Evolutionary conservation across 768 basidiomycete genomes (phyloP), one percentile per base, ranked within the genome.

Genomic region (Trametes meyenii): DNA sequence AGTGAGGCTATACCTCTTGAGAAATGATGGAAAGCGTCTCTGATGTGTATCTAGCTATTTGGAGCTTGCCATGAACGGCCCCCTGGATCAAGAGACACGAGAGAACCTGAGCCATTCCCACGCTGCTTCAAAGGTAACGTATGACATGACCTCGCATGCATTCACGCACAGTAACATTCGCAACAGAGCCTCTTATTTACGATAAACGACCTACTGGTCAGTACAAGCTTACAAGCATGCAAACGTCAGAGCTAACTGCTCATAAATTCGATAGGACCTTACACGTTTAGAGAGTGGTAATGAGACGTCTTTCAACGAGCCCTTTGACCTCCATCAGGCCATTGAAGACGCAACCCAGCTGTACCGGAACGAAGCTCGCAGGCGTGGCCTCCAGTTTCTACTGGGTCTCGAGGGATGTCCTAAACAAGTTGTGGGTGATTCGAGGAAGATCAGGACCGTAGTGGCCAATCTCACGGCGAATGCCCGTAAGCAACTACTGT

Each of bases 391-490:
- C 23, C 66, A 77, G 0, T 92, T 93, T 71, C 68, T 74, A 3
- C 71, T 92, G 23, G 81, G 87, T 60, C 75, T 87, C 5, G 71
- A 75, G 10, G 75, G 76, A 3, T 81, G 84, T 39, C 88, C 89
- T 0, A 77, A 71, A n/a, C 74, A 74, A 11, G 85, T 93, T 1
- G 73, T 93, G 29, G 90, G 90, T 2, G 91, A 93, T 72, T 75
- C 80, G 14, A 84, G 81, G 66, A 91, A 90, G 73, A 87, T 93
- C 57, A 79, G 83, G 59, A 90, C 89, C 1, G 85, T 92, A 23
- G 83, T 93, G 0, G 86, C 89, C 43, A 93, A 93, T 69, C 72
- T 92, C 43, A 88, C 87, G 10, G 89, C 87, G 0, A 92, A 94
- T 67, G 84, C 89, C 39, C 72, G 88, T 89, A 67, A 43, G 85